Evolutionary conservation across 129 eudicot species (phyloP).

Genomic region (Dittrichia graveolens): DNA sequence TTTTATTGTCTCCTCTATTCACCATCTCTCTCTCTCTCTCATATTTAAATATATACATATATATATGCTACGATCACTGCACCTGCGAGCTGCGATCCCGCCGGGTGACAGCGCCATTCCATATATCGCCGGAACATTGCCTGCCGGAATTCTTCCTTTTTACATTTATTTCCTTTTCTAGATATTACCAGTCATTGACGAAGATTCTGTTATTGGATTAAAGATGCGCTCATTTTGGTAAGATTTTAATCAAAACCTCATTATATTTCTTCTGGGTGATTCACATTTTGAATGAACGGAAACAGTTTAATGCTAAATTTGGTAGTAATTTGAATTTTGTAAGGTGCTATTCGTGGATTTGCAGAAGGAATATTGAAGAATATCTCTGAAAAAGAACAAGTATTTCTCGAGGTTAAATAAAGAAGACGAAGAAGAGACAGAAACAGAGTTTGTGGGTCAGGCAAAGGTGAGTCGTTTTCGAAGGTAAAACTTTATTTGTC

Average conservation of each 20-base stretch:
- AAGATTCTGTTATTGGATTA: background rate
- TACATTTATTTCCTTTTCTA: background rate
- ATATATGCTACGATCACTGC: slow-evolving; percentile 23
- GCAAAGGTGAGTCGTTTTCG: slow-evolving; percentile 37
- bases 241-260: background rate
- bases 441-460: slow-evolving; percentile 25
- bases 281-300: slow-evolving; percentile 2
- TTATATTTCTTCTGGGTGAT: background rate
- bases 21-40: slow-evolving; percentile 13
- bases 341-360: slow-evolving; percentile 4
- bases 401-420: background rate
- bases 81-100: slow-evolving; percentile 8
- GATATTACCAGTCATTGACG: background rate
- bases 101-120: background rate
- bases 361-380: slow-evolving; percentile 11
- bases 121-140: slow-evolving; percentile 23
- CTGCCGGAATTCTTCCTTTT: slow-evolving; percentile 18
- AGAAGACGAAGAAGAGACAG: slow-evolving; percentile 21
- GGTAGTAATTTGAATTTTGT: background rate
- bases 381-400: slow-evolving; percentile 10
- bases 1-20: slow-evolving; percentile 33
- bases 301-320: background rate
- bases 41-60: background rate
- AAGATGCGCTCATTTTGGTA: slow-evolving; percentile 16
- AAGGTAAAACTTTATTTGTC: slow-evolving; percentile 34